Percentiles rank a stretch among this genome's conserved stretches.
phyloP scores from a whole-genome alignment of 495 filamentous ascomycete species.

The Trichoderma erinaceum region DNA sequence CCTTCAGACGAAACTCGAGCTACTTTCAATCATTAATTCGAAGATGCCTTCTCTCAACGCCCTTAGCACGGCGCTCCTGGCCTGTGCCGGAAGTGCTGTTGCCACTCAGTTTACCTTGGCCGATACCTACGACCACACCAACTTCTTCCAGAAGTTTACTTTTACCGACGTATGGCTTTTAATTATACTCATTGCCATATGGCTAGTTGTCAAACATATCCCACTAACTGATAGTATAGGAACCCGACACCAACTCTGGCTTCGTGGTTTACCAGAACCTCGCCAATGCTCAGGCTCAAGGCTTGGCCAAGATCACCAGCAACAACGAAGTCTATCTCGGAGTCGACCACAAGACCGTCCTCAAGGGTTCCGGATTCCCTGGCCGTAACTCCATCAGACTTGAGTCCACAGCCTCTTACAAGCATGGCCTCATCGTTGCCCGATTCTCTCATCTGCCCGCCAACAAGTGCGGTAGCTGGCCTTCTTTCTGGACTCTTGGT shows the following conservation, averaged over 20 bases:
- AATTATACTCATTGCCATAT: background rate
- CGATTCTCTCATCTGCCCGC: slow-evolving; percentile 68
- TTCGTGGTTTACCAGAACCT: slow-evolving; percentile 58
- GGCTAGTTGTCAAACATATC: background rate
- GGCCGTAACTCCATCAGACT: slow-evolving; percentile 65
- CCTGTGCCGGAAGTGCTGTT: slow-evolving; percentile 27
- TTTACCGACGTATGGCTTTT: slow-evolving; percentile 38
- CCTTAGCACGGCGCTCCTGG: slow-evolving; percentile 35
- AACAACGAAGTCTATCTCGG: slow-evolving; percentile 42
- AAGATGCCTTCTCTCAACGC: slow-evolving; percentile 37
- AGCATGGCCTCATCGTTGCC: slow-evolving; percentile 61
- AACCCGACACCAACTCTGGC: slow-evolving; percentile 56
- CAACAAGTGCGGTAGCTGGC: slow-evolving; percentile 55
- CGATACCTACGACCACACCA: slow-evolving; percentile 40
- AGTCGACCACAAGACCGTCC: slow-evolving; percentile 32
- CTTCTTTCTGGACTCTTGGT: slow-evolving; percentile 65
- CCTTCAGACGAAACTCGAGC: slow-evolving; percentile 17
- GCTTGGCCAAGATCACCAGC: slow-evolving; percentile 45
- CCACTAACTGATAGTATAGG: slow-evolving; percentile 19
- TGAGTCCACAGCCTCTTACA: slow-evolving; percentile 58
- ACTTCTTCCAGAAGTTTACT: slow-evolving; percentile 49
- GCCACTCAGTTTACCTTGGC: slow-evolving; percentile 34
- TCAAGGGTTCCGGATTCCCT: slow-evolving; percentile 17
- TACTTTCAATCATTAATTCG: slow-evolving; percentile 16
- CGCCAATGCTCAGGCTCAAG: slow-evolving; percentile 42